phyloP scores from a whole-genome alignment of 1,284 basidiomycete species.

The Macrocystidia cucumis region DNA sequence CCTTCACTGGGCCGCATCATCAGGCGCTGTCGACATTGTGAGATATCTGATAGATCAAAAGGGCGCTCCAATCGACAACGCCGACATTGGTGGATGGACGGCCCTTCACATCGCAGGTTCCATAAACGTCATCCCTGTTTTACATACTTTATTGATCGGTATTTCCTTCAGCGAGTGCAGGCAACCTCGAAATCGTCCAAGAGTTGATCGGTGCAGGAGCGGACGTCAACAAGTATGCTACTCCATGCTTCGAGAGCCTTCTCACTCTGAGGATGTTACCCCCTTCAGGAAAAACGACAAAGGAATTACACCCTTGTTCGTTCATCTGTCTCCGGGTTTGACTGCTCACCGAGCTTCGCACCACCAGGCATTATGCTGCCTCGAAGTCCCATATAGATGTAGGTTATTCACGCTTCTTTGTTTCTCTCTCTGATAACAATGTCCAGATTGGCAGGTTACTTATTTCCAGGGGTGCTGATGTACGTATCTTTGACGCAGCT shows the following conservation, averaged over 20 bases:
- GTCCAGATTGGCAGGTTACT: constrained; percentile 80
- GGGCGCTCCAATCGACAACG: constrained; percentile 64
- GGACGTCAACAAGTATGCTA: constrained; percentile 57
- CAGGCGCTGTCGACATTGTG: constrained; percentile 61
- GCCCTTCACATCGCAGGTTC: constrained; percentile 83
- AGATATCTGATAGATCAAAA: constrained; percentile 70
- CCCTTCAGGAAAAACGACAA: constrained; percentile 65
- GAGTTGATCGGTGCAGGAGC: constrained; percentile 84
- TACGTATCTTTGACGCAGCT: constrained; percentile 30
- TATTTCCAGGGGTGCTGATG: constrained; percentile 83
- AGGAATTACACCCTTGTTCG: constrained; percentile 82
- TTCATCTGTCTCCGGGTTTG: constrained; percentile 8
- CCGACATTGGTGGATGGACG: constrained; percentile 79
- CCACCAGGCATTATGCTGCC: constrained; percentile 89
- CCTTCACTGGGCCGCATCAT: constrained; percentile 85
- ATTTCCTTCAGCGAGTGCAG: constrained; percentile 60
- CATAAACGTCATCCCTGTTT: constrained; percentile 8
- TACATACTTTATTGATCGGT: not conserved
- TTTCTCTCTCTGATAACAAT: constrained; percentile 17
- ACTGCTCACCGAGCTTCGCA: constrained; percentile 10
- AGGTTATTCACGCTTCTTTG: too few relatives aligned
- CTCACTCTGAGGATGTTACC: constrained; percentile 10
- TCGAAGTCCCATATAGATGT: constrained; percentile 88
- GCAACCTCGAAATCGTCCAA: constrained; percentile 69
- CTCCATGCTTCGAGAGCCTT: too few relatives aligned